Conservation (phyloP, 2,329 filamentous ascomycete genomes). For the Ophiostoma ips region DNA sequence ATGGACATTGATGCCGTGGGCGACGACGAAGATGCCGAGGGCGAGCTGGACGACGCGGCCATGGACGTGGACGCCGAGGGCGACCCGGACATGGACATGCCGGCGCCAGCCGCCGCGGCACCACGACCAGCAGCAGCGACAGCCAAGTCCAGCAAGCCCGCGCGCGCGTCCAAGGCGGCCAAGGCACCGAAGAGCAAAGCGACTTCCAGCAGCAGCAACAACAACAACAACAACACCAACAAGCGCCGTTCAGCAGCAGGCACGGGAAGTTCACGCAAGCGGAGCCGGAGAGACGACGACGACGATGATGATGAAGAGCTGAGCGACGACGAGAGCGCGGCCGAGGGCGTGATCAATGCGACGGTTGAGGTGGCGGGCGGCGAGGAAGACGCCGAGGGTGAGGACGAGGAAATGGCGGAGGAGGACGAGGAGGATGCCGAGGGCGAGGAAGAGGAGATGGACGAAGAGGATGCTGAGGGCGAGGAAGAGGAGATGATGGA, state of each 20-base stretch:
- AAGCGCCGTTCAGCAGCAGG: conserved; percentile 6
- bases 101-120: conserved; percentile 13
- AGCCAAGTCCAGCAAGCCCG: conserved; percentile 10
- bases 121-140: not conserved
- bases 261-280: not conserved
- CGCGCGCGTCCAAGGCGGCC: conserved; percentile 15
- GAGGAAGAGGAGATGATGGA: conserved; percentile 25
- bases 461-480: conserved; percentile 28
- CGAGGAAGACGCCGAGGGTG: conserved; percentile 21
- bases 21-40: conserved; percentile 29
- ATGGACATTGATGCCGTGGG: conserved; percentile 26
- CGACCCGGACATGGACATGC: conserved; percentile 33
- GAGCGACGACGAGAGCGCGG: conserved; percentile 30
- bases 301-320: conserved; percentile 9
- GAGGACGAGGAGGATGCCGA: conserved; percentile 35
- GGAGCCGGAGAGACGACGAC: not conserved
- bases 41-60: conserved; percentile 20
- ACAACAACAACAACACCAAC: not conserved
- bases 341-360: conserved; percentile 25
- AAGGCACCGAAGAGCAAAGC: conserved; percentile 17
- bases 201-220: not conserved
- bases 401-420: not conserved
- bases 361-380: conserved; percentile 35
- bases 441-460: conserved; percentile 26
- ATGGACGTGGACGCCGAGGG: conserved; percentile 26